These are phyloP conservation scores for Trichosanthes cucumerina DNA, from an alignment of 306 rosid species.

Conservation along the genomic window DNA sequence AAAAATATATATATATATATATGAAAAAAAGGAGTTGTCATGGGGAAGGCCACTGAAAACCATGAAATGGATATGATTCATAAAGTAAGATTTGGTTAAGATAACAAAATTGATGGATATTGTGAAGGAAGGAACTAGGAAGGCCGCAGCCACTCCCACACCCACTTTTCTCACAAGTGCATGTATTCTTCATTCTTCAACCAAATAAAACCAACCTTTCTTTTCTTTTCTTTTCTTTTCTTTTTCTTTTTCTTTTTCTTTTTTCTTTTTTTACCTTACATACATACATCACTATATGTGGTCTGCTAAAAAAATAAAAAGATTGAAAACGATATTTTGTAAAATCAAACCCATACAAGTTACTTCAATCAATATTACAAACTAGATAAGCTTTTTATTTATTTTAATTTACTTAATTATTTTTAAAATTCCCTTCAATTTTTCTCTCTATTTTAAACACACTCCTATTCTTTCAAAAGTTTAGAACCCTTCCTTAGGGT, in stretches of 20 bases:
- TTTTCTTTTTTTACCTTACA: neutral
- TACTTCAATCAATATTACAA: neutral
- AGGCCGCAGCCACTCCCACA: neutral
- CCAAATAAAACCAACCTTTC: neutral
- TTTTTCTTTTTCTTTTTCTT: neutral
- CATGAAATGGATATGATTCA: neutral
- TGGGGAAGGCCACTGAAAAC: neutral
- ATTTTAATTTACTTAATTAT: too few species aligned
- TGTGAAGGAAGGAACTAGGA: too few species aligned
- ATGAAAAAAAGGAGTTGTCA: too few species aligned
- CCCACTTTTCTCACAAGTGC: constrained; percentile 2
- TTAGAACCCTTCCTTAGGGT: too few species aligned
- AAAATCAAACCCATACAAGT: neutral
- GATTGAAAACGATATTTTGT: neutral
- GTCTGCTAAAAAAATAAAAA: neutral
- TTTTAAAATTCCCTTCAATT: too few species aligned
- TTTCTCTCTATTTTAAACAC: too few species aligned
- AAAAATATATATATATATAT: too few species aligned
- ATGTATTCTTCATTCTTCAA: constrained; percentile 1
- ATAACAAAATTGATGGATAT: neutral
- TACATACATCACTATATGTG: neutral
- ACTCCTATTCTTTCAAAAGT: too few species aligned
- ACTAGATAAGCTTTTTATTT: neutral
- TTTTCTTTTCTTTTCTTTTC: too few species aligned
- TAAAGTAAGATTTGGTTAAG: neutral